Base-by-base conservation (phyloP, 805 yeast genomes). In the Candida coleopterorum region DNA sequence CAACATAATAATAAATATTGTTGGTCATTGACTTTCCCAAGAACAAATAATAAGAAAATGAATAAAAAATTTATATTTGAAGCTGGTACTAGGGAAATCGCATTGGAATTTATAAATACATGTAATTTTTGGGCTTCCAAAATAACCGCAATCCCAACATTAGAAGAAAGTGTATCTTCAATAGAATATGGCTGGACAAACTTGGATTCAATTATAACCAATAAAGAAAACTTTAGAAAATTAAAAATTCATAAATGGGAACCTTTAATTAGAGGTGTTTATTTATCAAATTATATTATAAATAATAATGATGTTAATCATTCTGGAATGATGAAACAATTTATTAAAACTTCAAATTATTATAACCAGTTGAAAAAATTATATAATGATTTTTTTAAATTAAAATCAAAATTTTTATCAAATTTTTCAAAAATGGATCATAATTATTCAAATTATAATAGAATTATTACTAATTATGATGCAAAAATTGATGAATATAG, bases 51-150 rank as follows among this genome's bases (percentile, higher is more conserved):
- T 18, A 58, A 60, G 25, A 55, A 44, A 29, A 53, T 50, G 9
- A 56, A 61, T 18, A 67, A 66, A 43, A 67, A 63, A 41, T 61
- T 83, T 12, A 62, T 77, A 21, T 82, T 84, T 55, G 79, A 76
- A 56, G 78, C 87, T 0, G 81, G 81, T 9, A 77, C 85, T 10
- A 53, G 64, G 17, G 84, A 79, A 46, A 74, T 75, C 40, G 93
- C 95, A 0, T 60, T 63, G 29, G 83, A 78, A 50, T 85, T 75
- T 56, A 77, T 84, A 12, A 75, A 81, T 46, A 77, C 90, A 4
- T 80, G 93, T 58, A 88, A 87, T 56, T 88, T 85, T 55, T 88
- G 96, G 96, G 85, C 94, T 2, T 85, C 90, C 2, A 74, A 93
- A 45, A 73, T 84, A 25, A 81, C 95, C 6, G 81, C 88, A 11